Evolutionary conservation across 345 rosid genomes (phyloP).

Genomic region (Gossypium australe): DNA sequence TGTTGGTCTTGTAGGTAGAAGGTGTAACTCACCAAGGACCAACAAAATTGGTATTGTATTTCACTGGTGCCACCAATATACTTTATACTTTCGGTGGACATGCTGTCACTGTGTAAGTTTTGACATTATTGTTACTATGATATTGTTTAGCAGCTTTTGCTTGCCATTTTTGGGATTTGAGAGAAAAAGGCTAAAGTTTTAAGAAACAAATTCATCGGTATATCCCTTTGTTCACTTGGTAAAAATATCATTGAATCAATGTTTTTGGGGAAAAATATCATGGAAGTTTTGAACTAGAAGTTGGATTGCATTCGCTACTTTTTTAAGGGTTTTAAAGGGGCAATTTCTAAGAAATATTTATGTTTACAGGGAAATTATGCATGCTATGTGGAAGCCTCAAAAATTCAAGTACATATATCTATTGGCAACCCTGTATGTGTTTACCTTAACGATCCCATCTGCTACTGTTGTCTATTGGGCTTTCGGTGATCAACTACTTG

Average conservation of each 20-base stretch:
- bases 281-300: too few relatives aligned
- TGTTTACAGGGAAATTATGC: slow-evolving; percentile 67
- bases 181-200: too few relatives aligned
- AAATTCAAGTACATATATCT: slow-evolving; percentile 81
- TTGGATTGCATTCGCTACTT: too few relatives aligned
- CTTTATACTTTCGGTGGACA: slow-evolving; percentile 88
- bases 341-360: neutral
- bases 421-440: slow-evolving; percentile 65
- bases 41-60: slow-evolving; percentile 52
- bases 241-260: too few relatives aligned
- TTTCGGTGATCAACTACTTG: slow-evolving; percentile 74
- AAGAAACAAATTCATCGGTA: too few relatives aligned
- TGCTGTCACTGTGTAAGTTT: slow-evolving; percentile 77
- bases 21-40: slow-evolving; percentile 67
- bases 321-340: too few relatives aligned
- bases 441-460: slow-evolving; percentile 78
- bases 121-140: neutral
- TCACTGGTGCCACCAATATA: slow-evolving; percentile 92
- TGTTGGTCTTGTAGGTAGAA: slow-evolving; percentile 31
- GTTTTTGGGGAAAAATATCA: too few relatives aligned
- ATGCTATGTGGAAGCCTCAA: slow-evolving; percentile 85
- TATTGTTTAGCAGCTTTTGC: neutral
- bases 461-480: slow-evolving; percentile 75
- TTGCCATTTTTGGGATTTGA: too few relatives aligned
- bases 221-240: too few relatives aligned